These are phyloP conservation scores for Lentinula aciculospora DNA, from an alignment of 768 basidiomycete genomes.

Conservation along the genomic window DNA sequence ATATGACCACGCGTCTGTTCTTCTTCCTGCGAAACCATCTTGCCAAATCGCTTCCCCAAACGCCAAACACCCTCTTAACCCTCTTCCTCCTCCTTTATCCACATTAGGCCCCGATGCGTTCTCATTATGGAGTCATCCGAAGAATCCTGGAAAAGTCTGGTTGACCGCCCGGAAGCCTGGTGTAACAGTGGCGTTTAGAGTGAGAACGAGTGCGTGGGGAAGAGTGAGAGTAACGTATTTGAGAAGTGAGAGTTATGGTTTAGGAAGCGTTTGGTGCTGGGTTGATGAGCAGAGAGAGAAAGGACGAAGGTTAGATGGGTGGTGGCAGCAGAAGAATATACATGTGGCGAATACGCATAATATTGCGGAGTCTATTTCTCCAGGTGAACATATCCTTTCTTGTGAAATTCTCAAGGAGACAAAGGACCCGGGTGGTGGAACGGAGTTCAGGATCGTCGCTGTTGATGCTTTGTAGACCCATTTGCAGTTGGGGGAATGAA, in stretches of 20 bases:
- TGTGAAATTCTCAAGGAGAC: not conserved
- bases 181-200: not conserved
- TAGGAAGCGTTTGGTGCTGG: not conserved
- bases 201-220: not conserved
- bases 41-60: not conserved
- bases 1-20: not conserved
- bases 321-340: not conserved
- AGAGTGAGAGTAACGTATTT: not conserved
- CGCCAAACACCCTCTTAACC: not conserved
- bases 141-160: not conserved
- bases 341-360: not conserved
- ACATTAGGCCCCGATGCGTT: not conserved
- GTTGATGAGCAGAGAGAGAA: not conserved
- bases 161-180: not conserved
- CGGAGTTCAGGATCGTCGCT: conserved; percentile 1
- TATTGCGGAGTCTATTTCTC: not conserved
- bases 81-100: not conserved
- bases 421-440: not conserved
- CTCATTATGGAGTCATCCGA: not conserved
- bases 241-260: not conserved
- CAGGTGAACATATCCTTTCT: not conserved
- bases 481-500: no score
- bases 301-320: not conserved
- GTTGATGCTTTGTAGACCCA: conserved; percentile 2
- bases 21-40: not conserved